Evolutionary conservation across 2,329 filamentous ascomycete genomes (phyloP), one percentile per base, ranked within the genome.

Genomic region (Penicillium hordei): DNA sequence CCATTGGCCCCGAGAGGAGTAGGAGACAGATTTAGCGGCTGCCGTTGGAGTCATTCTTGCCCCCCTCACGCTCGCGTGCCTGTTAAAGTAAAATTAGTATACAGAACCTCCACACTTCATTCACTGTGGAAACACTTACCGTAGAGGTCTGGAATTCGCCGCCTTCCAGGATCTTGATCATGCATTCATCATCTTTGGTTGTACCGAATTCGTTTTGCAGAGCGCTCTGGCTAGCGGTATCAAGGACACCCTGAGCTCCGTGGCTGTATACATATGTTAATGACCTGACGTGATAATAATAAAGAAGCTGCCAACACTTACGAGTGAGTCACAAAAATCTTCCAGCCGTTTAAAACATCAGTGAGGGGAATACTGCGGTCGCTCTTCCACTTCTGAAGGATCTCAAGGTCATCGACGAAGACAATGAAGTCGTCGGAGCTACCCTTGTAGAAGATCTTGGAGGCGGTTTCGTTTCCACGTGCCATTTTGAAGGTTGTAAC

Each of bases 161-260:
- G 73, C 85, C 85, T 78, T 91, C 83, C 42, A 97, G 80, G 62
- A 99, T 96, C 78, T 86, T 80, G 78, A 85, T 85, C 70, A 97
- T 88, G 58, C 89, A 87, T 0, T 93, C 89, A 8, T 97, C 93
- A 25, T 91, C 88, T 54, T 87, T 82, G 66, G 82, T 78, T 15
- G 91, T 93, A 66, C 90, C 91, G 68, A 99, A 99, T 79, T 97
- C 93, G 65, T 87, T 89, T 70, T 94, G 88, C 5, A 99, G 82
- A 46, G 82, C 82, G 43, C 81, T 77, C 65, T 95, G 90, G 66
- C 90, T 89, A 9, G 93, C 92, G 10, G 80, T 78, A 71, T 97
- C 89, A 43, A 89, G 80, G 58, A 87, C 83, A 56, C 93, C 93
- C 75, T 96, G 91, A 44, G 85, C 86, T 64, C 93, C 93, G 75